These are phyloP conservation scores for Corinectria fuckeliana DNA, from an alignment of 2,329 filamentous ascomycete genomes.

Conservation along the genomic window DNA sequence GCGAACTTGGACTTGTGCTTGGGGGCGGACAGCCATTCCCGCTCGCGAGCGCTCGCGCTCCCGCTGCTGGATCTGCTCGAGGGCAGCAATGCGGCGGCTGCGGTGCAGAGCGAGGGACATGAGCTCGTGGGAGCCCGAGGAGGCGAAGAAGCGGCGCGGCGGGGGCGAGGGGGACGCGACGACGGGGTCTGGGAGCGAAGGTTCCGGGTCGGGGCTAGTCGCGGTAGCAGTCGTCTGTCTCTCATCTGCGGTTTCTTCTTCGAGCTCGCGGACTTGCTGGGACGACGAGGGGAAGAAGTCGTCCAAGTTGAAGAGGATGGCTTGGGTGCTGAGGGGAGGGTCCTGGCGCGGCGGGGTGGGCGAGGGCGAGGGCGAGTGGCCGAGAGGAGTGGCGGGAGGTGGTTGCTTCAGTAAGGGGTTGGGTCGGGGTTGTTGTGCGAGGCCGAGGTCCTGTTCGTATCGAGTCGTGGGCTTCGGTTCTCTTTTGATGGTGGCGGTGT, in stretches of 20 bases:
- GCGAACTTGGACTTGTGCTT: slow-evolving; percentile 17
- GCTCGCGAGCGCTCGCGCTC: slow-evolving; percentile 35
- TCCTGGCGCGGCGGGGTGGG: slow-evolving; percentile 26
- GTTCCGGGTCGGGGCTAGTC: slow-evolving; percentile 16
- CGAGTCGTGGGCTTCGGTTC: slow-evolving; percentile 5
- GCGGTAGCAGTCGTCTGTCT: slow-evolving; percentile 4
- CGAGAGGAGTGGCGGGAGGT: slow-evolving; percentile 3
- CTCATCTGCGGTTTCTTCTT: slow-evolving; percentile 41
- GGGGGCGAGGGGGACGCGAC: slow-evolving; percentile 20
- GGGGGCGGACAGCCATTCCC: slow-evolving; percentile 11
- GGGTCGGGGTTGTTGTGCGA: slow-evolving; percentile 8
- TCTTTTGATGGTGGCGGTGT: not conserved
- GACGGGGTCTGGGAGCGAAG: slow-evolving; percentile 22
- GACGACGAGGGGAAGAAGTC: slow-evolving; percentile 64
- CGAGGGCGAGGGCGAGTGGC: slow-evolving; percentile 20
- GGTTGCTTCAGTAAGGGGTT: not conserved
- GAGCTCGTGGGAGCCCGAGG: slow-evolving; percentile 45
- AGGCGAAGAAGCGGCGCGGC: slow-evolving; percentile 45
- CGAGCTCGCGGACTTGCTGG: slow-evolving; percentile 61
- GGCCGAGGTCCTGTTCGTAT: slow-evolving; percentile 30
- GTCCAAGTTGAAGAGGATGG: slow-evolving; percentile 59
- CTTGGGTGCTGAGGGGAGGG: slow-evolving; percentile 55
- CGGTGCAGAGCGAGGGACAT: slow-evolving; percentile 44
- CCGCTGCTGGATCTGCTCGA: slow-evolving; percentile 38
- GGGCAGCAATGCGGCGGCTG: slow-evolving; percentile 44